Percentiles rank a stretch among this genome's conserved stretches.
Evolutionary conservation across 306 rosid species (phyloP).

Genomic region (Prunus mume): DNA sequence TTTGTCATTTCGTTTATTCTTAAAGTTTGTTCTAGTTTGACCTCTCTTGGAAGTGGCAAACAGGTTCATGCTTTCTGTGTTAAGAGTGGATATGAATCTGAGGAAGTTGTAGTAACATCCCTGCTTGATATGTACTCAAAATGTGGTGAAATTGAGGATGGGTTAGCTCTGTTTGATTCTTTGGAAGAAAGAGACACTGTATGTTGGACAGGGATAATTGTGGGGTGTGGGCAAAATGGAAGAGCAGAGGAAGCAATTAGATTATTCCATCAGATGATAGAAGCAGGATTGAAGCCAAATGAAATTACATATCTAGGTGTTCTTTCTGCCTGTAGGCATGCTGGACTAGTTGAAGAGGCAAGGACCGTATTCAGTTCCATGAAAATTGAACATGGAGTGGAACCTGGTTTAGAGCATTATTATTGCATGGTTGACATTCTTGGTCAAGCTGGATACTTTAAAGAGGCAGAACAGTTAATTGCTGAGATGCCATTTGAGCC

Average conservation of each 20-base stretch:
- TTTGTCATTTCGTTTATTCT: constrained; percentile 62
- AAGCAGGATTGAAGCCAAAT: constrained; percentile 61
- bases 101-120: constrained; percentile 62
- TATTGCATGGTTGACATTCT: constrained; percentile 86
- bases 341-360: constrained; percentile 75
- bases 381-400: constrained; percentile 48
- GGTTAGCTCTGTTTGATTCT: constrained; percentile 52
- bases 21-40: constrained; percentile 61
- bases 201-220: constrained; percentile 90
- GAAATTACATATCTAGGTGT: constrained; percentile 71
- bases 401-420: constrained; percentile 62
- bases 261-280: constrained; percentile 58
- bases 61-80: constrained; percentile 69
- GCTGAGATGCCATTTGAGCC: constrained; percentile 70
- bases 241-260: constrained; percentile 59
- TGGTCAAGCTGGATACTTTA: constrained; percentile 59
- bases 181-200: constrained; percentile 51
- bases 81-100: constrained; percentile 69
- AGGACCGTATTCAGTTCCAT: constrained; percentile 54
- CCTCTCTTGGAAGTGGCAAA: constrained; percentile 71
- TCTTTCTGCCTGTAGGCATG: constrained; percentile 84
- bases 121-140: constrained; percentile 78
- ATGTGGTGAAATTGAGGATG: constrained; percentile 80
- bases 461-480: constrained; percentile 61
- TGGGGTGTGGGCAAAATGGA: constrained; percentile 93